Conservation (phyloP, 805 yeast genomes). For the Teunomyces gatunensis region DNA sequence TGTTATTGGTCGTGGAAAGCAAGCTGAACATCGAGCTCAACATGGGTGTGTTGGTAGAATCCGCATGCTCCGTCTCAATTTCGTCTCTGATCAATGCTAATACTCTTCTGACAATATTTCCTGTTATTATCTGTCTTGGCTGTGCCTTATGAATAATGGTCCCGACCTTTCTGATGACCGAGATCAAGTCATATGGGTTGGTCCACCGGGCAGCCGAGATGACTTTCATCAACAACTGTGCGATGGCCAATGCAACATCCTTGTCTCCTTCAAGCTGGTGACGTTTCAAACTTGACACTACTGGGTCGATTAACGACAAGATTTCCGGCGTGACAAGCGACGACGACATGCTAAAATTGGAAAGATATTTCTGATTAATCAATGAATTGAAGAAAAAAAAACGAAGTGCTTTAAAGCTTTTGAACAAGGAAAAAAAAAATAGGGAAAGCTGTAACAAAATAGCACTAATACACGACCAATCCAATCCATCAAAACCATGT, state of each 20-base stretch:
- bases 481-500: not conserved
- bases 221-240: conserved; percentile 83
- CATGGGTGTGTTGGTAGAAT: conserved; percentile 45
- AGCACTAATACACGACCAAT: conserved; percentile 1
- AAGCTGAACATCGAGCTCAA: conserved; percentile 85
- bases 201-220: conserved; percentile 89
- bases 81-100: conserved; percentile 86
- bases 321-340: conserved; percentile 22
- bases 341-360: not conserved
- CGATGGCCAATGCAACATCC: conserved; percentile 79
- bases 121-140: conserved; percentile 85
- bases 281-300: conserved; percentile 62
- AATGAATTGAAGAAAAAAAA: not conserved
- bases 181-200: conserved; percentile 67
- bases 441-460: not conserved
- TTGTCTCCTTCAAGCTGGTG: conserved; percentile 82
- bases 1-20: conserved; percentile 48
- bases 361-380: not conserved
- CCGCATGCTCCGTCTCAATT: conserved; percentile 42
- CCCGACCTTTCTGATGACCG: conserved; percentile 73
- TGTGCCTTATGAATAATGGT: conserved; percentile 68
- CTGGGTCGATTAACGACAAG: conserved; percentile 34
- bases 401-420: not conserved
- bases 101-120: conserved; percentile 88
- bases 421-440: not conserved